phyloP scores from a whole-genome alignment of 148 eudicot genomes.

The Suaeda aralocaspica region DNA sequence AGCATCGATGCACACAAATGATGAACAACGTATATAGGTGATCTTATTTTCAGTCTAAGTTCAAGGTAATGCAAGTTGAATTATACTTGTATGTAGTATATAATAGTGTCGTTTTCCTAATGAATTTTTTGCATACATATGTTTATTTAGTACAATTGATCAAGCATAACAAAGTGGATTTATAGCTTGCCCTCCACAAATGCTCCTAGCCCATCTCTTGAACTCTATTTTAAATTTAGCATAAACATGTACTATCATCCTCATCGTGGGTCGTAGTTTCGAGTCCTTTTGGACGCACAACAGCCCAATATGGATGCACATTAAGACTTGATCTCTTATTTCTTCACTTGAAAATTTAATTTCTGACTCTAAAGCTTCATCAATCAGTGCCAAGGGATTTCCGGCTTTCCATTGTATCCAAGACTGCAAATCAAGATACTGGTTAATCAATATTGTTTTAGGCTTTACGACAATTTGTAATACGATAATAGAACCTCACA shows the following conservation, averaged over 20 bases:
- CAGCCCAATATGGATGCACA: conserved; percentile 31
- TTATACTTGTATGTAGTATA: too few species aligned
- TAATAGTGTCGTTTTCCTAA: too few species aligned
- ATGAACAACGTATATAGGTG: too few species aligned
- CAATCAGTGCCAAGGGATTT: background rate
- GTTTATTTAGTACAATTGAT: too few species aligned
- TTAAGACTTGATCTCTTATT: conserved; percentile 10
- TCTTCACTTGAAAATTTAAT: conserved; percentile 13
- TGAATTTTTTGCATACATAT: too few species aligned
- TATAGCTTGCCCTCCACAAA: background rate
- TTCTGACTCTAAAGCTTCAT: background rate
- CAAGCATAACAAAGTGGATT: background rate
- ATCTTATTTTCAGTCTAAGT: too few species aligned
- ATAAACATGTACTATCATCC: background rate
- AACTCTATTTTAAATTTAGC: background rate
- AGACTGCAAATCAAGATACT: background rate
- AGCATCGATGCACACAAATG: too few species aligned
- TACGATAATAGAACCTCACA: conserved; percentile 22
- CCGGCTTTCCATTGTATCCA: background rate
- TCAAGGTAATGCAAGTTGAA: too few species aligned
- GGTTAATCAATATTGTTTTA: too few species aligned
- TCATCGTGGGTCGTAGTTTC: conserved; percentile 12
- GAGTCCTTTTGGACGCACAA: conserved; percentile 38
- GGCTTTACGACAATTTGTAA: too few species aligned
- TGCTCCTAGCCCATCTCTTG: background rate